Evolutionary conservation across 805 yeast genomes (phyloP).

Genomic region (Yarrowia porcina): DNA sequence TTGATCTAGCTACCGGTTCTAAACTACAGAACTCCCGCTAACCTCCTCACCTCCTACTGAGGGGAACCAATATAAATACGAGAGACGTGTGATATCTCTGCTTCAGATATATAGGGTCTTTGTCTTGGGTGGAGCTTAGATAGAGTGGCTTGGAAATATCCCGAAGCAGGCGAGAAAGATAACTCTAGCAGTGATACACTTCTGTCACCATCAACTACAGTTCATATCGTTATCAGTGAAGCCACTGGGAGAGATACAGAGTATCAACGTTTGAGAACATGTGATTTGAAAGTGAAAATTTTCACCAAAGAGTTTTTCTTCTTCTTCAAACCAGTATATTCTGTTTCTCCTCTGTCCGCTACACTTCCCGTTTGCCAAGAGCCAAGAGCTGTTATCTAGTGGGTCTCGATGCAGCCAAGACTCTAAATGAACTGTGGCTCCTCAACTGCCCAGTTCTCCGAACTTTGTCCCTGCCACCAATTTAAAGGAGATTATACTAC

Average conservation of each 20-base stretch:
- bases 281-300: no score
- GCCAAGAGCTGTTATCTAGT: not conserved
- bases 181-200: not conserved
- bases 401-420: conserved; percentile 9
- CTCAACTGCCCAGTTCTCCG: not conserved
- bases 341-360: no score
- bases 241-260: conserved; percentile 1
- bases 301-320: no score
- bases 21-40: no score
- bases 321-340: no score
- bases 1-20: no score
- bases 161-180: conserved; percentile 4
- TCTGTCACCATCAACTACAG: not conserved
- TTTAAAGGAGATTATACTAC: not conserved
- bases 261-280: no score
- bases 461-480: not conserved
- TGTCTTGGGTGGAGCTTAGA: conserved; percentile 1
- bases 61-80: conserved; percentile 1
- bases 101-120: not conserved
- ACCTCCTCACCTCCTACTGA: not conserved
- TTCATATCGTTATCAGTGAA: conserved; percentile 1
- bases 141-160: conserved; percentile 19
- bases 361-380: not conserved
- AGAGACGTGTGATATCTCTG: not conserved
- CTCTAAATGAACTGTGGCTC: conserved; percentile 8